phyloP scores from a whole-genome alignment of 2,329 filamentous ascomycete genomes.

The Leptographium flavum region DNA sequence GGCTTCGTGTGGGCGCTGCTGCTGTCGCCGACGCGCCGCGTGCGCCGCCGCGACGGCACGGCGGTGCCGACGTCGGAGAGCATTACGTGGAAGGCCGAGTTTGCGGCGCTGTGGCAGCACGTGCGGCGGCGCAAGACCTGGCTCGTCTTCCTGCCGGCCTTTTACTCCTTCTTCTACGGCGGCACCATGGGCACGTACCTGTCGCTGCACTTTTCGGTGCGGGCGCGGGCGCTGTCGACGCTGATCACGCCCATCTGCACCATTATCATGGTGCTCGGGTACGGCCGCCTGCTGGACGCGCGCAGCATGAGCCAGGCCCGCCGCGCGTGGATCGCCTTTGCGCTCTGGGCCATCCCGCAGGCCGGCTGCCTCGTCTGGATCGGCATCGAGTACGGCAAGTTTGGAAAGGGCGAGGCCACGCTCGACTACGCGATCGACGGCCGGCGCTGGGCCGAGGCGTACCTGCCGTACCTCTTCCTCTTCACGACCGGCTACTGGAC shows the following conservation, averaged over 20 bases:
- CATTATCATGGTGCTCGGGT: not conserved
- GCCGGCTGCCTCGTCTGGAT: not conserved
- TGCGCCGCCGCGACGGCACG: not conserved
- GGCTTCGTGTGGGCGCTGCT: not conserved
- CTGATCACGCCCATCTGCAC: not conserved
- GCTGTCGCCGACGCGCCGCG: not conserved
- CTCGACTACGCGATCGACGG: constrained; percentile 1
- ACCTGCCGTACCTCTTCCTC: constrained; percentile 1
- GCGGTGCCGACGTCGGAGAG: not conserved
- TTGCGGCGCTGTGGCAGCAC: not conserved
- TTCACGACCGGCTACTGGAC: constrained; percentile 1
- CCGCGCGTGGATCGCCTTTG: not conserved
- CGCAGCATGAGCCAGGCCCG: not conserved
- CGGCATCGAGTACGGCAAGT: not conserved
- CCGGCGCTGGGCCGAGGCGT: not conserved
- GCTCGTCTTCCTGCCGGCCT: constrained; percentile 1
- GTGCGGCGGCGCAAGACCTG: not conserved
- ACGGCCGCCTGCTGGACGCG: not conserved
- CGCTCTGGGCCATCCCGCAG: not conserved
- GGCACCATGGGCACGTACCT: constrained; percentile 2
- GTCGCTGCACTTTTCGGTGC: constrained; percentile 1
- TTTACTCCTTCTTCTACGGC: not conserved
- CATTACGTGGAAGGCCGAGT: not conserved
- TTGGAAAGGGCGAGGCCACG: not conserved
- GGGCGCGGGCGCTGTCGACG: not conserved